Percentiles rank a stretch among this genome's conserved stretches.
Conservation (phyloP, 2,329 filamentous ascomycete species). For the Bipolaris zeicola region DNA sequence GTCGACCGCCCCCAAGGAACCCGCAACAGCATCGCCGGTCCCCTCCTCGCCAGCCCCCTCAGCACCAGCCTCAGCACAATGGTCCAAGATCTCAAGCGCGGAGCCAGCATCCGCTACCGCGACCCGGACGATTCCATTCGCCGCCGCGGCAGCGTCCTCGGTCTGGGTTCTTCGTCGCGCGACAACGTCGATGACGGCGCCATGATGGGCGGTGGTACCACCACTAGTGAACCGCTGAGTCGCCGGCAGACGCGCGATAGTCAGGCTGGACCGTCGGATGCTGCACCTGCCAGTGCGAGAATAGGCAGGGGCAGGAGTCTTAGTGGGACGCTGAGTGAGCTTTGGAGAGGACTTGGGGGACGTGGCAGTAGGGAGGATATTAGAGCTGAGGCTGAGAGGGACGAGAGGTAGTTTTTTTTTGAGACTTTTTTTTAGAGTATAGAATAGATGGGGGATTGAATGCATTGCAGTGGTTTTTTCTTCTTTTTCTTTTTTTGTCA, state of each 20-base stretch:
- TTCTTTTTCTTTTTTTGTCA: too few species aligned
- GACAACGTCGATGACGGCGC: constrained; percentile 8
- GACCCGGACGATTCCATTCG: neutral
- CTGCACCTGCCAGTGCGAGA: neutral
- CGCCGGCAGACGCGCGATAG: constrained; percentile 27
- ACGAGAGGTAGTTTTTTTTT: neutral
- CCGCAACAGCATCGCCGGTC: constrained; percentile 57
- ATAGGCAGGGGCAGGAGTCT: constrained; percentile 29
- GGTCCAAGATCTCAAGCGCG: constrained; percentile 68
- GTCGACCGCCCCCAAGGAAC: constrained; percentile 43
- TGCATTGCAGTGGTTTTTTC: too few species aligned
- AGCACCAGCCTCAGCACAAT: constrained; percentile 66
- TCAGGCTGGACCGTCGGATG: neutral
- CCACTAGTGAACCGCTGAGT: constrained; percentile 28
- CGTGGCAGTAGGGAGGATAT: constrained; percentile 21
- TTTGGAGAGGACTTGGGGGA: constrained; percentile 39
- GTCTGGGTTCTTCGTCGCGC: constrained; percentile 10
- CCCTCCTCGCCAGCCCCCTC: constrained; percentile 66
- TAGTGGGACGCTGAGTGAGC: constrained; percentile 38
- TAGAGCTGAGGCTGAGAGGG: neutral
- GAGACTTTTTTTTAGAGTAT: too few species aligned
- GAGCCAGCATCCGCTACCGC: constrained; percentile 45
- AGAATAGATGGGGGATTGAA: too few species aligned
- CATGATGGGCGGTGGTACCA: neutral
- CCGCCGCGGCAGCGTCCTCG: constrained; percentile 1